Evolutionary conservation across 495 filamentous ascomycete genomes (phyloP), one percentile per base, ranked within the genome.

Genomic region (Aspergillus egyptiacus): DNA sequence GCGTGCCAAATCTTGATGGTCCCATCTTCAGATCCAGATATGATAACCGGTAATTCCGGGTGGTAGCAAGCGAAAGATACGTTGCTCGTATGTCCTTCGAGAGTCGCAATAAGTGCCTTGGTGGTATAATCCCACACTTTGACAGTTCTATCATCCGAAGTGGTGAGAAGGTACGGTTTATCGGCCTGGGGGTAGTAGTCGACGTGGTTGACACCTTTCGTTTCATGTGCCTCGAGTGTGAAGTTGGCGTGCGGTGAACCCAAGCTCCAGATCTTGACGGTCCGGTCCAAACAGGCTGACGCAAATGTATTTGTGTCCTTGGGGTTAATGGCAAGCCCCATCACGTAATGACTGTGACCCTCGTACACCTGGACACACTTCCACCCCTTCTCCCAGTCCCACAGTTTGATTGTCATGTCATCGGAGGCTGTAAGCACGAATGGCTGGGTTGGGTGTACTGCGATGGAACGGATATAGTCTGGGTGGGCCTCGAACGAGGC

Each of bases 111-210:
- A 33, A 96, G 77, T 31, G 89, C 91, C 69, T 97, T 97, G 24
- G 91, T 97, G 3, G 93, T 97, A 70, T 97, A 96, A 63, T 97
- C 94, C 94, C 93, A 99, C 27, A 99, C 79, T 79, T 99, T 89
- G 48, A 91, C 86, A 1, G 88, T 94, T 57, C 85, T 82, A 63
- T 97, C 93, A 64, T 96, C 93, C 5, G 89, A 96, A 22, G 93
- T 96, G 14, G 93, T 97, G 46, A 98, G 82, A 22, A 97, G 82
- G 60, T 98, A 98, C 11, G 93, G 93, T 65, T 97, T 96, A 65
- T 97, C 93, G 45, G 87, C 86, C 59, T 91, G 87, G 4, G 93
- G 91, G 62, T 98, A 98, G 67, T 95, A 96, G 58, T 98, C 93
- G 50, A 98, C 89, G 59, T 95, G 87, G 67, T 98, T 98, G 40